Evolutionary conservation across 441 rosid species (phyloP), one percentile per base, ranked within the genome.

Genomic region (Populus hybrid): DNA sequence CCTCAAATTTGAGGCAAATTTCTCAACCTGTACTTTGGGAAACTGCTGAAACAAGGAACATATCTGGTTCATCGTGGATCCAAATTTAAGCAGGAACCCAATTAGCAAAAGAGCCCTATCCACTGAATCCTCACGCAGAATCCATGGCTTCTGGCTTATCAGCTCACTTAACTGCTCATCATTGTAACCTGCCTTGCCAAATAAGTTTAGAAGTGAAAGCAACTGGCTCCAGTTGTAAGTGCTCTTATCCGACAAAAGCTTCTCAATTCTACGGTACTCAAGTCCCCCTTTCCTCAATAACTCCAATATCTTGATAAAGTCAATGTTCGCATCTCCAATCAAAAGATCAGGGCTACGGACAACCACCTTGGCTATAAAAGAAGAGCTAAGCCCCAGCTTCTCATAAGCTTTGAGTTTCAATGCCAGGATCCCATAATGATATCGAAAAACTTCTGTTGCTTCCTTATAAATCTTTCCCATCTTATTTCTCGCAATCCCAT

Each of bases 81-180:
- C 96, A 63, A 91, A 88, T 78, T 92, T 92, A 40, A 88, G 70
- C 16, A 89, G 75, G 75, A 90, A 87, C 18, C 86, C 91, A 59
- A 91, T 73, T 69, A 90, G 70, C 10, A 86, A 75, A 79, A 85
- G 65, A 8, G 90, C 78, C 82, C 72, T 83, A 73, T 81, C 50
- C 59, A 91, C 95, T 10, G 98, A 91, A 53, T 74, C 81, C 81
- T 93, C 93, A 14, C 90, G 87, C 65, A 94, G 70, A 23, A 94
- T 69, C n/a, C 82, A 82, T 0, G 94, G 97, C 50, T 80, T 86
- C 69, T 70, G 82, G 74, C 71, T 83, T 72, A 94, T 86, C 80
- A 90, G 46, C 67, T 65, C 77, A 74, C 78, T 24, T 21, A 91
- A 68, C 79, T 85, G 87, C 72, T 82, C 82, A 42, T 85, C 75